Conservation (phyloP, 169 alveolate genomes). For the Plasmodium gaboni region DNA sequence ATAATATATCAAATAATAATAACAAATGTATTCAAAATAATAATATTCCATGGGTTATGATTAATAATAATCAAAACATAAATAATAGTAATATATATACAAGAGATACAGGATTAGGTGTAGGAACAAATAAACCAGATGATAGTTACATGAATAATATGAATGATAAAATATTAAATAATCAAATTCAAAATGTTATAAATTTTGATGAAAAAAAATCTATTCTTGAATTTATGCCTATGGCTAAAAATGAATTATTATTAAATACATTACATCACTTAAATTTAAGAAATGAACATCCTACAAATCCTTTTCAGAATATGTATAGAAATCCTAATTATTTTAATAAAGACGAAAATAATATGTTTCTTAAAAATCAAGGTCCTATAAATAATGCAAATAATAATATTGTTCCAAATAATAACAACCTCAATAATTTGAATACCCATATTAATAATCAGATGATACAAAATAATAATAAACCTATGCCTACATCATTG, state of each 20-base stretch:
- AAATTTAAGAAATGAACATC: slow-evolving; percentile 31
- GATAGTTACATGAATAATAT: background rate
- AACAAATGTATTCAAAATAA: slow-evolving; percentile 26
- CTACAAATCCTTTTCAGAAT: background rate
- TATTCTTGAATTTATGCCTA: slow-evolving; percentile 70
- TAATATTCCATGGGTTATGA: background rate
- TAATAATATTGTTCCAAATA: too few species aligned
- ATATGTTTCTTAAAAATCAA: background rate
- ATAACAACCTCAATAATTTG: too few species aligned
- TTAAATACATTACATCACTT: slow-evolving; percentile 62
- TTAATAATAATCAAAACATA: too few species aligned
- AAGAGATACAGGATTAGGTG: background rate
- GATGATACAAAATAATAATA: too few species aligned
- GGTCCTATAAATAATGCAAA: too few species aligned
- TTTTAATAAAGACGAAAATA: slow-evolving; percentile 12
- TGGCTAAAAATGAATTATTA: slow-evolving; percentile 62
- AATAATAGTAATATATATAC: too few species aligned
- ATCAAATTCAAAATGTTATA: background rate
- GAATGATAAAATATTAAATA: slow-evolving; percentile 2
- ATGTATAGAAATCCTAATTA: slow-evolving; percentile 23
- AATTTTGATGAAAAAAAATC: slow-evolving; percentile 21
- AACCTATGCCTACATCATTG: too few species aligned
- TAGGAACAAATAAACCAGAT: background rate
- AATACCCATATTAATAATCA: too few species aligned
- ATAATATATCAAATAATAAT: slow-evolving; percentile 15